A percentile compares a stretch with the other conserved stretches of the same genome.
phyloP scores from a whole-genome alignment of 768 basidiomycete genomes.

The Boletus insuetus region DNA sequence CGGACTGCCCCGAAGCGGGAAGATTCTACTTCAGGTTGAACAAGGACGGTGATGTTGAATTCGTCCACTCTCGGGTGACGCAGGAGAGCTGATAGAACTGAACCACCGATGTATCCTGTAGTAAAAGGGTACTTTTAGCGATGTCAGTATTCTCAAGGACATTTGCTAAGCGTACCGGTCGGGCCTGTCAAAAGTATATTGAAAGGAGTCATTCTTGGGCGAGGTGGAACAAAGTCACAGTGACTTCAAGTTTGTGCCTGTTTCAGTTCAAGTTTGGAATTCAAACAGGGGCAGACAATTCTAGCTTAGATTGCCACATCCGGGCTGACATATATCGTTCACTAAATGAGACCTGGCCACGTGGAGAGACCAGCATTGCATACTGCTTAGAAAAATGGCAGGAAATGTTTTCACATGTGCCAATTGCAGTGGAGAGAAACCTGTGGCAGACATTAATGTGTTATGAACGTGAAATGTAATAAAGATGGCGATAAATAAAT shows the following conservation, averaged over 20 bases:
- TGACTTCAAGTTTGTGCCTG: background rate
- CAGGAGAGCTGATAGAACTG: conserved; percentile 47
- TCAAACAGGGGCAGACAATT: conserved; percentile 1
- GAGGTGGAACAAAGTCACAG: background rate
- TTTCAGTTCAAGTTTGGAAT: background rate
- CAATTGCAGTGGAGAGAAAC: too few relatives aligned
- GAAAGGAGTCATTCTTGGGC: conserved; percentile 5
- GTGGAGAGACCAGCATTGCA: too few relatives aligned
- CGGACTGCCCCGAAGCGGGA: background rate
- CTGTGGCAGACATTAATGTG: too few relatives aligned
- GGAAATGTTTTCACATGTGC: too few relatives aligned
- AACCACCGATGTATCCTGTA: conserved; percentile 56
- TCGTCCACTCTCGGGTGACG: conserved; percentile 39
- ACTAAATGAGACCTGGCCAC: too few relatives aligned
- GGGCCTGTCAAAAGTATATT: conserved; percentile 16
- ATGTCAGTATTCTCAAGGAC: background rate
- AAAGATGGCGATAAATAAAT: too few relatives aligned
- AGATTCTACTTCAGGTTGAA: conserved; percentile 42
- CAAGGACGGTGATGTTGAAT: conserved; percentile 45
- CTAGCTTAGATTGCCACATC: background rate
- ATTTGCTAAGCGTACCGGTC: conserved; percentile 16
- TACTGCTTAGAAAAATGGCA: too few relatives aligned
- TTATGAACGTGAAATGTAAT: too few relatives aligned
- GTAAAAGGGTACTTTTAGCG: background rate
- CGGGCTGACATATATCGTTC: too few relatives aligned